Base-by-base conservation (phyloP, 768 basidiomycete genomes). In the Inosperma sp. region DNA sequence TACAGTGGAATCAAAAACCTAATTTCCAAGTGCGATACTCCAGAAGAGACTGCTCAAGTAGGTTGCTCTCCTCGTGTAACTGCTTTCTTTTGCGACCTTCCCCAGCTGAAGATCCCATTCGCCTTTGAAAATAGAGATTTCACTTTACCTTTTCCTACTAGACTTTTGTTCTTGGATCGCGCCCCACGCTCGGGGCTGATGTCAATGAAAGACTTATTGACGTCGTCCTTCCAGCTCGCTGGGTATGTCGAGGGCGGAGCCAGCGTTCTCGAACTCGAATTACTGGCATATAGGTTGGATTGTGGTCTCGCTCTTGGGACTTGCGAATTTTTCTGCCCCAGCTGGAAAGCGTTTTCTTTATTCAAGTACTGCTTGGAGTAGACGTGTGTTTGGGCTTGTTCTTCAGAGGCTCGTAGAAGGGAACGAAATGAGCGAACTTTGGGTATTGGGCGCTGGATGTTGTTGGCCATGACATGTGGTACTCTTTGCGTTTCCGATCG, bases 401-500 rank as follows among this genome's bases (percentile, higher is more conserved):
- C 41, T 31, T 34, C 22, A 35, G 41, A 16, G 16, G 19, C 26
- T 2, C 22, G 33, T 45, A 62, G 56, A 27, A 65, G 55, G 9
- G 60, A 57, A 27, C 60, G 56, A 39, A 65, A 61, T 7, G 65
- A 68, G 35, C 58, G 64, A 40, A 63, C 56, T 41, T 65, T 64
- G 10, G 62, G 61, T 12, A 66, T 54, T 31, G 65, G 45, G 43
- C 62, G 53, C 23, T 58, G 62, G 8, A 52, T 42, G 21, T 47
- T 33, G 27, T 41, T 13, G 43, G 23, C 25, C 27, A 44, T 33
- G 12, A 34, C 37, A 19, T 40, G 30, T 21, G 46, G 40, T 29
- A 34, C 26, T 43, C 54, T 58, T 50, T 56, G 57, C 5, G 55
- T 48, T 12, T 62, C 64, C 16, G 59, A 58, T 56, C 62, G 63